phyloP scores from a whole-genome alignment of 2,329 filamentous ascomycete species.

The Phaeosphaeriaceae sp. region DNA sequence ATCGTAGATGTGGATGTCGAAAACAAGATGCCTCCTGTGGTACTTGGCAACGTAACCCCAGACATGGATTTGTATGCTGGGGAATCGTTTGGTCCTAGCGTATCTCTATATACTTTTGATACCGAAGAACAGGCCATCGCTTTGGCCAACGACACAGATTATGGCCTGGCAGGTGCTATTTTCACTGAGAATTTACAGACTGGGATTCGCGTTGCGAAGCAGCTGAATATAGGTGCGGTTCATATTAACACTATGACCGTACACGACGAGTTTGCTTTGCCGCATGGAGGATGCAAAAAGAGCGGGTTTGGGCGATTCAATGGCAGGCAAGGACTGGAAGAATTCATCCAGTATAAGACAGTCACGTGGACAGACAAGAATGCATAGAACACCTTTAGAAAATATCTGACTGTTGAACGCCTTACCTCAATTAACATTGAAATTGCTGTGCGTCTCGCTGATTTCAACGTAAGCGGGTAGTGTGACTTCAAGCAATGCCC shows the following conservation, averaged over 20 bases:
- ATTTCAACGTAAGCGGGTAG: too few species aligned
- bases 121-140: slow-evolving; percentile 73
- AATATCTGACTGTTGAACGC: too few species aligned
- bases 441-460: too few species aligned
- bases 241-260: slow-evolving; percentile 61
- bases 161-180: slow-evolving; percentile 73
- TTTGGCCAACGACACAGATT: slow-evolving; percentile 82
- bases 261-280: slow-evolving; percentile 56
- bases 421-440: too few species aligned
- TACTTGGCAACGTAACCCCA: slow-evolving; percentile 70
- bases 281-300: slow-evolving; percentile 58
- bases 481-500: too few species aligned
- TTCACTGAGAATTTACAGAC: slow-evolving; percentile 71
- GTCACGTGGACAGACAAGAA: slow-evolving; percentile 40
- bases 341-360: slow-evolving; percentile 54
- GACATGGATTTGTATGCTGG: slow-evolving; percentile 77
- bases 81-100: slow-evolving; percentile 79
- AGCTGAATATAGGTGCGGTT: slow-evolving; percentile 63
- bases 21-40: slow-evolving; percentile 64
- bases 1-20: slow-evolving; percentile 44
- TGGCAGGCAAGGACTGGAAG: slow-evolving; percentile 53
- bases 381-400: too few species aligned
- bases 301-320: slow-evolving; percentile 59
- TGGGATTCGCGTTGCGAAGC: slow-evolving; percentile 52
- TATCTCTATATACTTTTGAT: slow-evolving; percentile 70